A percentile compares a stretch with the other conserved stretches of the same genome.
Evolutionary conservation across 768 basidiomycete species (phyloP).

Genomic region (Gloeopeniophorella convolvens): DNA sequence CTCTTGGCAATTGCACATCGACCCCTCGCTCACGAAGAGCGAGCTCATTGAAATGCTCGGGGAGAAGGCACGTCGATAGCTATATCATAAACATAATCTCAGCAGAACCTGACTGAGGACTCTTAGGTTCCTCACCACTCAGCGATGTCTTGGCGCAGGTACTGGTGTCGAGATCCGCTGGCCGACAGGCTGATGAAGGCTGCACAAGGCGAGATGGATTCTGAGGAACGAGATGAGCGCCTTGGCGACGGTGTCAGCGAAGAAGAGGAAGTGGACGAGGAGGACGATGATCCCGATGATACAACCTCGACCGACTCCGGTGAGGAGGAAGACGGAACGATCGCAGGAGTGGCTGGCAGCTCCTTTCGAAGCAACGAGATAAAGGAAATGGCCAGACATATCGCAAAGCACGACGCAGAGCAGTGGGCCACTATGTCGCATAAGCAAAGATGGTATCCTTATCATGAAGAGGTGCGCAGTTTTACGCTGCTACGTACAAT

Average conservation of each 20-base stretch:
- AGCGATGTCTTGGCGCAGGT: slow-evolving; percentile 4
- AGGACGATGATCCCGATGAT: slow-evolving; percentile 24
- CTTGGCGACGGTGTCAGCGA: slow-evolving; percentile 29
- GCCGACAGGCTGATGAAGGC: slow-evolving; percentile 8
- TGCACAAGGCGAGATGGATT: neutral
- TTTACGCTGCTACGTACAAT: no score
- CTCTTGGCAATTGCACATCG: slow-evolving; percentile 49
- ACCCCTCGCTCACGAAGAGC: slow-evolving; percentile 45
- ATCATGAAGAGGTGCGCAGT: slow-evolving; percentile 41
- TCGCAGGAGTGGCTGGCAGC: slow-evolving; percentile 48
- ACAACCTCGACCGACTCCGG: slow-evolving; percentile 25
- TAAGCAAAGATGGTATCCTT: slow-evolving; percentile 51
- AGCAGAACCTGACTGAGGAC: no score
- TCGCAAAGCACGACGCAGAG: slow-evolving; percentile 33
- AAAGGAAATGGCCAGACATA: slow-evolving; percentile 52
- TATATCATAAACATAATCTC: no score
- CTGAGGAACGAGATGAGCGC: slow-evolving; percentile 30
- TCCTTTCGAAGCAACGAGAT: slow-evolving; percentile 57
- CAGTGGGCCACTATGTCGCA: slow-evolving; percentile 37
- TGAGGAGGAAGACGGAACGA: slow-evolving; percentile 26
- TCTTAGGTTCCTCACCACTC: slow-evolving; percentile 19
- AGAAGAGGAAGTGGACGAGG: slow-evolving; percentile 22
- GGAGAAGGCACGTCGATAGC: slow-evolving; percentile 44
- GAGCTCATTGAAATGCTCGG: slow-evolving; percentile 50
- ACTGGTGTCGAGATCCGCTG: slow-evolving; percentile 14